Evolutionary conservation across 2,329 filamentous ascomycete species (phyloP).

Genomic region (Sphaerostilbella broomeana): DNA sequence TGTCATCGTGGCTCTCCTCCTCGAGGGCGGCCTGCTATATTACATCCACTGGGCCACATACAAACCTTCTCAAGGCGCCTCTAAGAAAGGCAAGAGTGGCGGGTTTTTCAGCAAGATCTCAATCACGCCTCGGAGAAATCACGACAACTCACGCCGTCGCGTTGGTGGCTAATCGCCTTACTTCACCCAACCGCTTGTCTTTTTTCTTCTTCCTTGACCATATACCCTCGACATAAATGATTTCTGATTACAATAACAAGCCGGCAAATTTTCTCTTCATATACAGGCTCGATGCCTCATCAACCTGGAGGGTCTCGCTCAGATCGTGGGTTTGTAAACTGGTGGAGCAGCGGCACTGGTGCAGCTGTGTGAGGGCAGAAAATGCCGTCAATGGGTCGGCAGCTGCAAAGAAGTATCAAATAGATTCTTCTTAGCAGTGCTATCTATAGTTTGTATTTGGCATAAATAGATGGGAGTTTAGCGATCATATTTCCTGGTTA

Average conservation of each 20-base stretch:
- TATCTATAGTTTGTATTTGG: too few relatives aligned
- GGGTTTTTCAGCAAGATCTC: constrained; percentile 5
- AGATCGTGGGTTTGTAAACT: neutral
- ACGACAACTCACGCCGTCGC: constrained; percentile 4
- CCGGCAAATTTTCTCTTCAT: too few relatives aligned
- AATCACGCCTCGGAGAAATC: neutral
- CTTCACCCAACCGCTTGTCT: too few relatives aligned
- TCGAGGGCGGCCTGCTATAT: constrained; percentile 44
- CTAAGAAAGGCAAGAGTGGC: constrained; percentile 31
- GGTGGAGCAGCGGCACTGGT: neutral
- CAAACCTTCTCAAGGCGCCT: constrained; percentile 51
- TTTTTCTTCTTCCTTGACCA: too few relatives aligned
- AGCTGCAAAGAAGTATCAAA: too few relatives aligned
- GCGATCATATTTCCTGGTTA: too few relatives aligned
- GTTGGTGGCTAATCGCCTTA: neutral
- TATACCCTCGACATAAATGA: too few relatives aligned
- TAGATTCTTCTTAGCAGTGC: neutral
- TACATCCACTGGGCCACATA: constrained; percentile 54
- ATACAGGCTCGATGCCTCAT: neutral
- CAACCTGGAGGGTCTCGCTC: too few relatives aligned
- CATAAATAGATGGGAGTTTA: too few relatives aligned
- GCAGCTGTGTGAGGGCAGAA: neutral
- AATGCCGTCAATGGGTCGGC: neutral
- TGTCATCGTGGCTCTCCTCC: constrained; percentile 43
- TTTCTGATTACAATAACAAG: too few relatives aligned